These are phyloP conservation scores for Kwoniella europaea DNA, from an alignment of 768 basidiomycete species.

Conservation along the genomic window DNA sequence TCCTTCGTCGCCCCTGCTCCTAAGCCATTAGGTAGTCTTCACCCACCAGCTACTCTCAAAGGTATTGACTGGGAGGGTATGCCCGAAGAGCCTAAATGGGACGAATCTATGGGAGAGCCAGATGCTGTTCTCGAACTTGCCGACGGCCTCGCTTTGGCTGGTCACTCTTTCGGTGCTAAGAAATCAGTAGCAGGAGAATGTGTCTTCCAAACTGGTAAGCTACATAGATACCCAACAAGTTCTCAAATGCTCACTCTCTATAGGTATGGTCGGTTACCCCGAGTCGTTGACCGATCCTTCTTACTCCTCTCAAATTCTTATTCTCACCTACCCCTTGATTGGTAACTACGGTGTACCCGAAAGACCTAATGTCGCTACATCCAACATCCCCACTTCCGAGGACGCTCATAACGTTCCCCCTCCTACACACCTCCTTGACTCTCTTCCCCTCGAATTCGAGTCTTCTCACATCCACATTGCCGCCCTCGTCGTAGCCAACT, in stretches of 20 bases:
- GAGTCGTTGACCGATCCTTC: slow-evolving; percentile 98
- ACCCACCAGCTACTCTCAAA: slow-evolving; percentile 54
- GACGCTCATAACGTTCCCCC: slow-evolving; percentile 57
- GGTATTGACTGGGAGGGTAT: slow-evolving; percentile 52
- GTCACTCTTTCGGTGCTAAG: slow-evolving; percentile 91
- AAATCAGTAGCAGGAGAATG: slow-evolving; percentile 96
- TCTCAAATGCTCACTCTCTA: slow-evolving; percentile 19
- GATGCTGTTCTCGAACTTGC: slow-evolving; percentile 77
- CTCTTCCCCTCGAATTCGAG: slow-evolving; percentile 74
- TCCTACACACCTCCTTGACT: slow-evolving; percentile 52
- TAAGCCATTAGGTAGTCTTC: slow-evolving; percentile 42
- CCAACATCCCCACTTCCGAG: slow-evolving; percentile 41
- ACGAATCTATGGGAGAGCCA: slow-evolving; percentile 51
- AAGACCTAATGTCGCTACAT: slow-evolving; percentile 59
- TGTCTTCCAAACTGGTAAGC: slow-evolving; percentile 96
- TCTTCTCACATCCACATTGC: slow-evolving; percentile 92
- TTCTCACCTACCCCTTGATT: slow-evolving; percentile 93
- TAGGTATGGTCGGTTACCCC: slow-evolving; percentile 99
- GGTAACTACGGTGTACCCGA: slow-evolving; percentile 97
- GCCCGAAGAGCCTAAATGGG: slow-evolving; percentile 42
- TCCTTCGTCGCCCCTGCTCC: slow-evolving; percentile 33
- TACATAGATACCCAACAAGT: neutral
- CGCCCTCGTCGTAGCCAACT: slow-evolving; percentile 88
- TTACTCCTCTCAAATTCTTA: slow-evolving; percentile 96
- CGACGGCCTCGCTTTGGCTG: slow-evolving; percentile 85